Percentiles rank a stretch among this genome's conserved stretches.
Evolutionary conservation across 345 rosid species (phyloP).

Genomic region (Hibiscus tridactylites): DNA sequence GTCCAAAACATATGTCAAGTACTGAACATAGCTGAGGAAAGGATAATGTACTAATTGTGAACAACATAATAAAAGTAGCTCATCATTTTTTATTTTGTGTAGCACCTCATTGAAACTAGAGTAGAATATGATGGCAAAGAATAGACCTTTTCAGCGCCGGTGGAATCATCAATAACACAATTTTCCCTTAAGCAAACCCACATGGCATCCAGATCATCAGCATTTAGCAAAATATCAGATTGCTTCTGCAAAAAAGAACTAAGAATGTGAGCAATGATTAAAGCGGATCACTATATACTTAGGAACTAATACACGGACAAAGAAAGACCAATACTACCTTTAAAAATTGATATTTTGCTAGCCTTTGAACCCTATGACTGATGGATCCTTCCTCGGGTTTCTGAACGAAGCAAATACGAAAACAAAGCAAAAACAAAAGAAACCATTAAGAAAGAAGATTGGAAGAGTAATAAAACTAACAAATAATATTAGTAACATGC

Average conservation of each 20-base stretch:
- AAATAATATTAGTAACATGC: conserved; percentile 30
- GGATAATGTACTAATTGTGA: not conserved
- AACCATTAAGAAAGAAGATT: not conserved
- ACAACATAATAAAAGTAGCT: not conserved
- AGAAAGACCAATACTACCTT: conserved; percentile 35
- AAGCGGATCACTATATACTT: not conserved
- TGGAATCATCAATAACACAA: conserved; percentile 96
- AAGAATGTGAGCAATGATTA: conserved; percentile 6
- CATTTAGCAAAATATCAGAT: conserved; percentile 86
- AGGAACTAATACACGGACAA: not conserved
- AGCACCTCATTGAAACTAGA: not conserved
- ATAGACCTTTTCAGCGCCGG: conserved; percentile 92
- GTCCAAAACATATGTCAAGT: not conserved
- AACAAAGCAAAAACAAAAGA: not conserved
- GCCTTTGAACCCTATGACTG: conserved; percentile 82
- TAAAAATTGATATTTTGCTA: conserved; percentile 85
- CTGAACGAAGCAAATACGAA: conserved; percentile 37
- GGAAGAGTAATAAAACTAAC: not conserved
- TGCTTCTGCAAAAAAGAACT: conserved; percentile 64
- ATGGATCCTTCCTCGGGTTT: conserved; percentile 98
- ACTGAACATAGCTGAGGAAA: not conserved
- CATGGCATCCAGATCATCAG: conserved; percentile 98
- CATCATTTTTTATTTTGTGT: not conserved
- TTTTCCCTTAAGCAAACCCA: conserved; percentile 98
- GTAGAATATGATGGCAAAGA: not conserved